Evolutionary conservation across 163 green algal species (phyloP), one percentile per base, ranked within the genome.

Genomic region (Picocystis sp.): DNA sequence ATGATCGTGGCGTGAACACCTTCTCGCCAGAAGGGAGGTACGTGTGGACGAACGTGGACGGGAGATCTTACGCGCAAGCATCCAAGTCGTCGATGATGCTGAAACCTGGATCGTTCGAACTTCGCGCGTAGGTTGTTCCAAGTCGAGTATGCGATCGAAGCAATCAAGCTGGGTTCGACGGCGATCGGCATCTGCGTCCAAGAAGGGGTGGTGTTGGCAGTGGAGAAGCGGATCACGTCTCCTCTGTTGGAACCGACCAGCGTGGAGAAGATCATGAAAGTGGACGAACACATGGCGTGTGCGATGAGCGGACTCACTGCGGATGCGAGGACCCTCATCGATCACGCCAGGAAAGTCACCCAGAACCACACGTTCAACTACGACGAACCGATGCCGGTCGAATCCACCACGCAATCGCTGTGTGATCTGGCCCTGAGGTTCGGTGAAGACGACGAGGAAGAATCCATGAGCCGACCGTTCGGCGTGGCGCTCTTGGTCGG

Each of bases 101-200:
- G 29, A 38, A 11, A 8, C 5, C 8, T 8, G 29, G 29, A 8
- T 11, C 29, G 29, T 38, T 3, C 29, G 29, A 38, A 38, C 29
- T 3, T 3, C 29, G 8, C 29, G 29, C 48, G 17, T 83, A 38
- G 85, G 87, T 65, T 99, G 8, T 97, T 99, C 54, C 90, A 99
- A 75, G 89, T 99, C 15, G 89, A 99, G 57, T 97, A 97, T 62
- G 90, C 90, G 3, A 90, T 99, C n/a, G 90, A 99, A 58, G 90
- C 90, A 14, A 97, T 99, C 74, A 97, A 97, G 82, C 77, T 99
- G 11, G 89, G 90, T 23, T 95, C 85, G 3, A 98, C 88, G 17
- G 86, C 88, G 11, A 84, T 98, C 34, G 90, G 87, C 21, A 81
- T 99, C 12, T 60, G 67, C 12, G 93, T 86, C 2, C 73, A 72